Base-by-base conservation (phyloP, 2,329 filamentous ascomycete species). In the Akanthomyces muscarius region DNA sequence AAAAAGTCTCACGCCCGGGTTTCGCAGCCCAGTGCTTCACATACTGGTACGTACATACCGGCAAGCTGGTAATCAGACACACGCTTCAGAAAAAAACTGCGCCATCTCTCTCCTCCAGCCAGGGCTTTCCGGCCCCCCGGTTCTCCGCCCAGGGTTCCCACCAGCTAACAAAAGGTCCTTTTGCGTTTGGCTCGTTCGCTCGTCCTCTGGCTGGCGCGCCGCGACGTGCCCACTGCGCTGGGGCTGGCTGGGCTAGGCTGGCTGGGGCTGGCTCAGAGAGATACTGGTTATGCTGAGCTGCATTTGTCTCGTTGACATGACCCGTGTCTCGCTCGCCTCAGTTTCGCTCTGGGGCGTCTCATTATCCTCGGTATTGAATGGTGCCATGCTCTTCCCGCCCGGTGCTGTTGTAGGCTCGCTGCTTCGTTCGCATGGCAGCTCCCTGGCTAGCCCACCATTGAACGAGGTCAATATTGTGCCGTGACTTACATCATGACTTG, bases 291-390 rank as follows among this genome's bases (percentile, higher is more conserved):
- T 28, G 45, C 47, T 50, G 55, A 38, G 53, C 38, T 55, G 23
- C 23, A 55, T 28, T 55, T 44, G 53, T 36, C 48, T 52, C 28
- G 16, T 30, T 36, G 48, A 5, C 48, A 36, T 56, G 54, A 41
- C 25, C 54, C 54, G 54, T 47, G 54, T 56, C 54, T 56, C 25
- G 45, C 45, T 50, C 44, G 33, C 45, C 45, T 59, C 55, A 25
- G 55, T 36, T 59, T n/a, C 11, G 54, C 18, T 45, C 50, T 13
- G 10, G 38, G 38, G 38, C 13, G 53, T 54, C 51, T 1, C 4
- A 23, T 16, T 54, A 54, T 54, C 30, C 33, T 18, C 13, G n/a
- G 8, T 23, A 14, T 30, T 28, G 11, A 28, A n/a, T 30, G 8
- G 6, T 55, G n/a, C 38, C 28, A 30, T 30, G 28, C 28, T 30